Evolutionary conservation across 164 flowering plant species (phyloP).

Genomic region (Echeveria elegans): DNA sequence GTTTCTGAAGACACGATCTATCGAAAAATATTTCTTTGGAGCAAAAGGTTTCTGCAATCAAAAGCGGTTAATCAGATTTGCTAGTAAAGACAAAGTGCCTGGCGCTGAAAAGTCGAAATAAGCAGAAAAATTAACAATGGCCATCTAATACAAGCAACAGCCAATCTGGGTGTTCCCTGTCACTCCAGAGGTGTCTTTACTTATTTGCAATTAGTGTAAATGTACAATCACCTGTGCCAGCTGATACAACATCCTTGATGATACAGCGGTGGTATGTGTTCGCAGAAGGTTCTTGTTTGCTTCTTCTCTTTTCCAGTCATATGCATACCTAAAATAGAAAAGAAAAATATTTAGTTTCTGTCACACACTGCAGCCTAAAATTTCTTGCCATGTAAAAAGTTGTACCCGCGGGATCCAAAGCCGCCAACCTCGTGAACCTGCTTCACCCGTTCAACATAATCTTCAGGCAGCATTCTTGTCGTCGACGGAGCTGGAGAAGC

Average conservation of each 20-base stretch:
- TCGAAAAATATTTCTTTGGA: slow-evolving; percentile 74
- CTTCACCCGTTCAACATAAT: slow-evolving; percentile 85
- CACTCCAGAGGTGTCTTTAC: not conserved
- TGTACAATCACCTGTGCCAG: slow-evolving; percentile 62
- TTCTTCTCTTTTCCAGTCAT: slow-evolving; percentile 93
- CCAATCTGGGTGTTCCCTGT: not conserved
- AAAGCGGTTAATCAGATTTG: not conserved
- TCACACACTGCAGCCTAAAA: not conserved
- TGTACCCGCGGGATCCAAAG: slow-evolving; percentile 87
- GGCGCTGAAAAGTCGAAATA: not conserved
- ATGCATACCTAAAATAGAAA: slow-evolving; percentile 49
- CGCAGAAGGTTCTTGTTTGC: slow-evolving; percentile 86
- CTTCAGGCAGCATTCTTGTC: slow-evolving; percentile 75
- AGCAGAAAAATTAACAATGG: not conserved
- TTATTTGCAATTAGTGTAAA: not conserved
- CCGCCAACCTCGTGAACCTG: slow-evolving; percentile 84
- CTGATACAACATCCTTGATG: slow-evolving; percentile 82
- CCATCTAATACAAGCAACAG: not conserved
- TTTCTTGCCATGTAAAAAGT: not conserved
- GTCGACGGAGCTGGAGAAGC: slow-evolving; percentile 57
- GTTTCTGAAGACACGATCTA: slow-evolving; percentile 97
- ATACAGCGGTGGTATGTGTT: slow-evolving; percentile 95
- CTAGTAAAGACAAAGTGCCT: not conserved
- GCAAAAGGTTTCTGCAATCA: slow-evolving; percentile 56
- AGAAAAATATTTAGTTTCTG: not conserved